Evolutionary conservation across 768 basidiomycete genomes (phyloP), one percentile per base, ranked within the genome.

Genomic region (Tephrocybe rancida): DNA sequence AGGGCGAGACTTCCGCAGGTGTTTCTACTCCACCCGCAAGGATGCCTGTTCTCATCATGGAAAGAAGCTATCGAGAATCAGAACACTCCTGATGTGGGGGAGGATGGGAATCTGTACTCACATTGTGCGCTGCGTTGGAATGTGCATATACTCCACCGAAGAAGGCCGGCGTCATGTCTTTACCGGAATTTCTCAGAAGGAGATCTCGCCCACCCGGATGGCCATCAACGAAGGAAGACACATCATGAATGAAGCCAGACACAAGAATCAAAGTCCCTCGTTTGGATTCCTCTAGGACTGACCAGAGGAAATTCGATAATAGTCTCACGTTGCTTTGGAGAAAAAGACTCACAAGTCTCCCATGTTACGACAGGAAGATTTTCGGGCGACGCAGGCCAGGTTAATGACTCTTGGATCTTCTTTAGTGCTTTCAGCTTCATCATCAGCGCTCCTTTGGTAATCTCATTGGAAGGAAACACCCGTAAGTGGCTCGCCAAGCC

Each of bases 171-270:
- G 92, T 93, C 66, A 89, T 85, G 58, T 95, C 92, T 63, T 85
- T 87, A n/a, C 92, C 93, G 14, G 85, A 77, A 55, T 76, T 83
- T 24, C 70, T 71, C 48, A 73, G 68, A 61, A 97, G 70, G 47
- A 89, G 63, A 34, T 72, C 64, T 35, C 73, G 73, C 14, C 94
- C 94, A 21, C 94, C 94, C 0, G 94, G 94, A 71, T 93, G 90
- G 48, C 84, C 77, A 50, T 87, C 85, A 29, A 85, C 57, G 66
- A 95, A 94, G 10, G 77, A 67, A 3, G 88, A 80, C 18, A 86
- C 82, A 58, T 96, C 93, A 67, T 95, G 92, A 58, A 97, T 88
- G 73, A 91, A 95, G 11, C 94, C 94, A 18, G 87, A 83, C 32
- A 95, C 74, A 46, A 92, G 78, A 37, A 95, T 72, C 50, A 97